These are phyloP conservation scores for Gracilariopsis chorda DNA, from an alignment of 23 red algal species.

Conservation along the genomic window DNA sequence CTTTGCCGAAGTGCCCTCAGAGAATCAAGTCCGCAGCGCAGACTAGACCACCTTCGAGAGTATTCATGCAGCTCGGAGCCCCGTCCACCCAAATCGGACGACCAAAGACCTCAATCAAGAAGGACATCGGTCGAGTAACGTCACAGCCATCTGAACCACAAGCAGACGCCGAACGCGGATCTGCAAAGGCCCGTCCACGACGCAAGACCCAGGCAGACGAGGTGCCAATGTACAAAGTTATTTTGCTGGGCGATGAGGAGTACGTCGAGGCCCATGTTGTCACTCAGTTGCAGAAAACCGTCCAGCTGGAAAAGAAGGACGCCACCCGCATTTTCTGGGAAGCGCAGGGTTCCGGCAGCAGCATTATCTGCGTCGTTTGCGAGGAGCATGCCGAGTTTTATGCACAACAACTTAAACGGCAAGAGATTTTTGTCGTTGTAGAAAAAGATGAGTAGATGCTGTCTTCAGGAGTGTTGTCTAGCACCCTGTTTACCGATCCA, in stretches of 20 bases:
- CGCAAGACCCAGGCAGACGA: constrained; percentile 88
- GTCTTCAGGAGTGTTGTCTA: too few relatives aligned
- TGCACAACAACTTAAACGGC: constrained; percentile 83
- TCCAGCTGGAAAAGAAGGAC: constrained; percentile 87
- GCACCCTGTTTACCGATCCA: too few relatives aligned
- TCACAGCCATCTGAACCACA: constrained; percentile 43
- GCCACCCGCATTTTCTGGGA: constrained; percentile 82
- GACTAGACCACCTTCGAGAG: too few relatives aligned
- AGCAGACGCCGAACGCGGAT: constrained; percentile 70
- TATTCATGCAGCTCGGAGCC: constrained; percentile 42
- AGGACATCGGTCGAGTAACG: constrained; percentile 43
- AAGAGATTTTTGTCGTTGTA: constrained; percentile 88
- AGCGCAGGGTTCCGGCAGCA: constrained; percentile 73
- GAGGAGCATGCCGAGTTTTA: constrained; percentile 99
- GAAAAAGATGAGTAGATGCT: constrained; percentile 82
- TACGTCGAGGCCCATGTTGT: constrained; percentile 92
- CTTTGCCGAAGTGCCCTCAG: too few relatives aligned
- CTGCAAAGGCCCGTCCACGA: constrained; percentile 69
- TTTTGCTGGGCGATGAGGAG: constrained; percentile 96
- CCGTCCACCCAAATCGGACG: constrained; percentile 84
- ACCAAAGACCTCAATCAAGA: constrained; percentile 95
- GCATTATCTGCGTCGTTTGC: constrained; percentile 82
- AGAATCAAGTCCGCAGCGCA: too few relatives aligned
- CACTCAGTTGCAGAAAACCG: constrained; percentile 86
- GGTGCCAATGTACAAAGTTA: constrained; percentile 96